Conservation (phyloP, 2,329 filamentous ascomycete genomes). For the Aureobasidium vineae region DNA sequence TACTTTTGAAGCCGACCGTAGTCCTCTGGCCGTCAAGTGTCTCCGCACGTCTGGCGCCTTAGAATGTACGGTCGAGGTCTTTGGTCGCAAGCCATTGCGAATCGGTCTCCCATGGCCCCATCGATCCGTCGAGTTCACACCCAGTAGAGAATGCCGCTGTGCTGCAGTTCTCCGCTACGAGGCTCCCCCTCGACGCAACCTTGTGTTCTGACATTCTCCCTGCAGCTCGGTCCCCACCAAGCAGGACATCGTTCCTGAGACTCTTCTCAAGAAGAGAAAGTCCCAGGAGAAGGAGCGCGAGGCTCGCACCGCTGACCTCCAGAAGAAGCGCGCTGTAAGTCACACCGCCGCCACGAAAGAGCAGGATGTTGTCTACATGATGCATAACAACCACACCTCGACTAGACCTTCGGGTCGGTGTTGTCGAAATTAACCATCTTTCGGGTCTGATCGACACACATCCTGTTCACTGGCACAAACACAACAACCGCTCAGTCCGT, state of each 20-base stretch:
- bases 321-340: constrained; percentile 91
- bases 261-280: constrained; percentile 99
- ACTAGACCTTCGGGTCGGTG: constrained; percentile 94
- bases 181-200: constrained; percentile 66
- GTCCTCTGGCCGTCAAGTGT: constrained; percentile 36
- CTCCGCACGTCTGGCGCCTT: constrained; percentile 51
- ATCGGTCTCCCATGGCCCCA: constrained; percentile 34
- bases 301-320: constrained; percentile 72
- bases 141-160: constrained; percentile 90
- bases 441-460: constrained; percentile 77
- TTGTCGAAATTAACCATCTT: constrained; percentile 99
- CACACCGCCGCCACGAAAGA: constrained; percentile 28
- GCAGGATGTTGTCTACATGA: constrained; percentile 67
- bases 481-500: neutral
- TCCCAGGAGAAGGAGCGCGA: constrained; percentile 98
- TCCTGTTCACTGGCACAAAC: constrained; percentile 5
- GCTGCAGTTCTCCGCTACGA: constrained; percentile 93
- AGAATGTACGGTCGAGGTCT: constrained; percentile 62
- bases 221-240: constrained; percentile 83
- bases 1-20: constrained; percentile 37
- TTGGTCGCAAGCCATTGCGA: constrained; percentile 26
- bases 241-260: constrained; percentile 98
- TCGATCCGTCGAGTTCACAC: constrained; percentile 62
- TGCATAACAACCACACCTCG: constrained; percentile 71
- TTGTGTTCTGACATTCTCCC: constrained; percentile 69